Base-by-base conservation (phyloP, 2,329 filamentous ascomycete species). In the Colletotrichum chlorophyti region DNA sequence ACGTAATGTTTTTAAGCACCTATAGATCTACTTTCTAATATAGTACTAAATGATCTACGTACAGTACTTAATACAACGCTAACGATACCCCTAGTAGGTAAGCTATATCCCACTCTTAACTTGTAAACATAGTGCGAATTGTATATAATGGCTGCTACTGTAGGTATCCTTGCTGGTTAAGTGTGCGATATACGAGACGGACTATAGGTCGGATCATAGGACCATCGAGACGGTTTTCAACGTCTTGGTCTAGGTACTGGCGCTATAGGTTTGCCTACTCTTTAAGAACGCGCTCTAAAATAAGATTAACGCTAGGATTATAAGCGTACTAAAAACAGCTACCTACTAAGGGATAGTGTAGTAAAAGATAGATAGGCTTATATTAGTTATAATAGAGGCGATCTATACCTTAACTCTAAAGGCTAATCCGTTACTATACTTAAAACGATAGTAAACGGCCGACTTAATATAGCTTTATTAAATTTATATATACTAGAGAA, bases 161-260 rank as follows among this genome's bases (percentile, higher is more conserved):
- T n/a, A n/a, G n/a, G n/a, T n/a, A n/a, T n/a, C n/a, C 6, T 38
- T 37, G 14, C 48, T 64, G 17, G 40, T 63, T 14, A 59, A 55
- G 38, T 68, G 57, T 45, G 29, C 24, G 10, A 58, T 63, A 31
- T 34, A 63, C 43, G n/a, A 38, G 12, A 66, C 55, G 4, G 65
- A 69, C 23, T 53, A 69, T 55, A 41, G 67, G 23, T 75, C 67
- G 2, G 69, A 75, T 35, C 64, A 75, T 48, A 23, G 62, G 2
- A 46, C 65, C 0, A 74, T 74, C 60, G 45, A 70, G 51, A 70
- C 65, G 1, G 48, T 66, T 3, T 72, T 74, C 40, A 61, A 72
- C 48, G 50, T 64, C 7, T 19, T 38, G 19, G 41, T 21, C 31
- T 41, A 34, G 24, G 40, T 54, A 10, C 53, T 35, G 27, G 57